Percentiles rank a stretch among this genome's conserved stretches.
These are phyloP conservation scores for Lecanicillium sp. DNA, from an alignment of 2,329 filamentous ascomycete species.

Conservation along the genomic window DNA sequence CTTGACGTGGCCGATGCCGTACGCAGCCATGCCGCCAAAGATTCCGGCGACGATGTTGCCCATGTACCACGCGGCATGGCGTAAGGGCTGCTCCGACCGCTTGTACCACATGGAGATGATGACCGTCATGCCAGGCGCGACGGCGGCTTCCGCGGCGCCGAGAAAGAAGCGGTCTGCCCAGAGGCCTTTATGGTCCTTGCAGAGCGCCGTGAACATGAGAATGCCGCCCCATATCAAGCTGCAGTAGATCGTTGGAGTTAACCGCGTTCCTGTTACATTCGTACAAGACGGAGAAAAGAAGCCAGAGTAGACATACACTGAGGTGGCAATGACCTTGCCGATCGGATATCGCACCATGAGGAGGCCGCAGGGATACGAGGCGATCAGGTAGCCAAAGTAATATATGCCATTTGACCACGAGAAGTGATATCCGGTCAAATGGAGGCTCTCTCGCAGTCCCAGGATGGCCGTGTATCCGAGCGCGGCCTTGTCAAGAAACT, in stretches of 20 bases:
- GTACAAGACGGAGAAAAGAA: background rate
- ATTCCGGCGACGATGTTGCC: slow-evolving; percentile 21
- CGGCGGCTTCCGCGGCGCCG: slow-evolving; percentile 25
- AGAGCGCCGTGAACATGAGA: slow-evolving; percentile 18
- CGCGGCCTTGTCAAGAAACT: slow-evolving; percentile 55
- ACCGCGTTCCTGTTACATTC: background rate
- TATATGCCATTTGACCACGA: slow-evolving; percentile 45
- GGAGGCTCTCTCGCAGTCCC: slow-evolving; percentile 39
- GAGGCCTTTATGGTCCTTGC: slow-evolving; percentile 19
- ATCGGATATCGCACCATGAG: slow-evolving; percentile 23
- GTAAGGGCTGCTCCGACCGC: slow-evolving; percentile 23
- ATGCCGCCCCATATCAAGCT: slow-evolving; percentile 14
- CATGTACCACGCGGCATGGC: slow-evolving; percentile 24
- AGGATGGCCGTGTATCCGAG: slow-evolving; percentile 47
- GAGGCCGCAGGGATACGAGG: slow-evolving; percentile 22
- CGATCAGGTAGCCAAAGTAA: slow-evolving; percentile 44
- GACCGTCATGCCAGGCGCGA: slow-evolving; percentile 26
- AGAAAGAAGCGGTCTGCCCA: slow-evolving; percentile 28
- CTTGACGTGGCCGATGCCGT: slow-evolving; percentile 21
- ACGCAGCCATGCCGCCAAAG: slow-evolving; percentile 21
- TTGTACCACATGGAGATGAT: slow-evolving; percentile 31
- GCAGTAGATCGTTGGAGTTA: too few species aligned
- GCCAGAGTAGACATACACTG: slow-evolving; percentile 16
- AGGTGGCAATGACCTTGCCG: slow-evolving; percentile 22
- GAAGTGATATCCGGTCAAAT: slow-evolving; percentile 43